Percentiles rank a stretch among this genome's conserved stretches.
Evolutionary conservation across 2,329 filamentous ascomycete species (phyloP).

Genomic region (Juglanconis juglandina): DNA sequence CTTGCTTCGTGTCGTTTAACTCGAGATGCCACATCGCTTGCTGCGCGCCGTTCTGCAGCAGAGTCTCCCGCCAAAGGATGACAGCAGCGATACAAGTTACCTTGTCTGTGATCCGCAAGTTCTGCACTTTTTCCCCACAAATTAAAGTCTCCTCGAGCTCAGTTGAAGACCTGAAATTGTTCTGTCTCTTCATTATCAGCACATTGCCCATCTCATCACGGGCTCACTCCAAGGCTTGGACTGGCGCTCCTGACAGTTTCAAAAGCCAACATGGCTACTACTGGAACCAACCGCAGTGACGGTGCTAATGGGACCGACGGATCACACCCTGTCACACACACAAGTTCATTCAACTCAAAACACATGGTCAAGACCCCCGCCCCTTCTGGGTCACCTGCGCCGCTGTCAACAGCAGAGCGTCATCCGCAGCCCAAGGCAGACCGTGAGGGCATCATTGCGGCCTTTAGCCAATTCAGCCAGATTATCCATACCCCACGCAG

Average conservation of each 20-base stretch:
- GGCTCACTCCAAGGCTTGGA: neutral
- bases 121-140: no score
- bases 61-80: neutral
- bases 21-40: neutral
- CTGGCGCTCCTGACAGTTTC: neutral
- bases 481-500: constrained; percentile 48
- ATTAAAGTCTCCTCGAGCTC: neutral
- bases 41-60: neutral
- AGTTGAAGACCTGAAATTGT: neutral
- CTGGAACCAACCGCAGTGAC: constrained; percentile 9
- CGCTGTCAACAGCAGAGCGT: constrained; percentile 18
- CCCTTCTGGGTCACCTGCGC: constrained; percentile 15
- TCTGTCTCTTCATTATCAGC: neutral
- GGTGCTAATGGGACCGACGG: neutral
- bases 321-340: neutral
- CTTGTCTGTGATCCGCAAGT: no score
- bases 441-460: constrained; percentile 30
- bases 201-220: neutral
- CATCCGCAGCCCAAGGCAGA: constrained; percentile 25
- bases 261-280: constrained; percentile 6
- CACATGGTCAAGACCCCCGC: constrained; percentile 8
- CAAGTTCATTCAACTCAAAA: neutral
- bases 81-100: no score
- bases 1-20: neutral
- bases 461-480: constrained; percentile 33